A percentile compares a stretch with the other conserved stretches of the same genome.
Conservation (phyloP, 202 grass and related monocot species). For the Setaria italica region DNA sequence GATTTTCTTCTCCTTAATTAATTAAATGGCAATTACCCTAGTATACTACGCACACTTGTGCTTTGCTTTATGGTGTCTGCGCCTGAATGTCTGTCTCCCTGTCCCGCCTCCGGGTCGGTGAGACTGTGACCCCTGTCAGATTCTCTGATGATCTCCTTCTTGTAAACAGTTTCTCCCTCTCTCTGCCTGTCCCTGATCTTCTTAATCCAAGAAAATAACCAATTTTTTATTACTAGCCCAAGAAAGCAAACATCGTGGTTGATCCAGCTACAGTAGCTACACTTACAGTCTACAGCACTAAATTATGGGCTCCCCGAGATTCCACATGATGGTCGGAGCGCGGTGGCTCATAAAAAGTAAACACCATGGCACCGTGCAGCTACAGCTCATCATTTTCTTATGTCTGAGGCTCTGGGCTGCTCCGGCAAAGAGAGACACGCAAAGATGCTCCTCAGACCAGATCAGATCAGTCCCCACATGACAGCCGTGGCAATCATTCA, state of each 20-base stretch:
- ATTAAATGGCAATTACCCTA: neutral
- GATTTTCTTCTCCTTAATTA: neutral
- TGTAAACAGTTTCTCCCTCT: neutral
- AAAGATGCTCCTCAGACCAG: conserved; percentile 23
- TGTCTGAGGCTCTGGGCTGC: conserved; percentile 24
- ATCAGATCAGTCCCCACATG: conserved; percentile 29
- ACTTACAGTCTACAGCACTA: neutral
- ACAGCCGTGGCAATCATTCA: conserved; percentile 14
- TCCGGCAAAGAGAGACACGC: conserved; percentile 29
- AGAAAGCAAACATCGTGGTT: neutral
- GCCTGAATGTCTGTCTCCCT: conserved; percentile 40
- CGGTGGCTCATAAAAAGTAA: conserved; percentile 13
- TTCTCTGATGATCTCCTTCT: neutral
- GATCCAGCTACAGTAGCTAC: neutral
- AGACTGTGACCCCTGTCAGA: conserved; percentile 20
- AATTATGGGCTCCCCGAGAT: conserved; percentile 14
- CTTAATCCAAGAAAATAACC: neutral
- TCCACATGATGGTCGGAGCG: conserved; percentile 4
- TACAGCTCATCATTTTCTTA: conserved; percentile 22
- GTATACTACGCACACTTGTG: neutral
- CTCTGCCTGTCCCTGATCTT: neutral
- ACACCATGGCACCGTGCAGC: conserved; percentile 25
- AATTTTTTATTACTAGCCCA: neutral
- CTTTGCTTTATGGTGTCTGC: neutral
- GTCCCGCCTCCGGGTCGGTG: neutral